Base-by-base conservation (phyloP, 2,329 filamentous ascomycete genomes). In the Neocatenulostroma microsporum region DNA sequence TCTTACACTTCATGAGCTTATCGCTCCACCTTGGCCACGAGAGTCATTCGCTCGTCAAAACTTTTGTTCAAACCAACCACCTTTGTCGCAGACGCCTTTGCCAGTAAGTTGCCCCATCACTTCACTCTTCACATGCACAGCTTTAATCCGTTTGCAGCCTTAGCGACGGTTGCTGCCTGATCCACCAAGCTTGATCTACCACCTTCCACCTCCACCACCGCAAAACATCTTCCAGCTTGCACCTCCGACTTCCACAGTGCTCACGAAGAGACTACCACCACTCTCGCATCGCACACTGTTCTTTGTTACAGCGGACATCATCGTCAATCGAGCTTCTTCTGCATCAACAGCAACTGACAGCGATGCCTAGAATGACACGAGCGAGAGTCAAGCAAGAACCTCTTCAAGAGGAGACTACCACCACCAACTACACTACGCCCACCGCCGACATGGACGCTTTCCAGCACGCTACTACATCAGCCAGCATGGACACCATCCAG, bases 21-120 rank as follows among this genome's bases (percentile, higher is more conserved):
- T 41, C 43, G 20, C 34, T 51, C 12, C 48, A 53, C 29, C 40
- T 47, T 21, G 52, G 49, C n/a, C 49, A 54, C 31, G 40, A 47
- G 23, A 43, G 46, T 30, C 50, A 53, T 32, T 47, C 49, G 12
- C 21, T 47, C 21, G 46, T 54, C 23, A 45, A 44, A 32, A 36
- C 42, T 7, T 55, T 53, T 32, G 36, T 52, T 25, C 41, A 21
- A n/a, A 33, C 35, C 30, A 39, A 44, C 25, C 38, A 38, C 29
- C 40, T 26, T 24, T n/a, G 38, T 4, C 44, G 36, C 12, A 37
- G 38, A 13, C 23, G n/a, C 12, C 27, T 37, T 18, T 14, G 21
- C 12, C n/a, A 35, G 32, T 39, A 21, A 15, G 27, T 14, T 14
- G 5, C 12, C 25, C 23, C 34, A n/a, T 42, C 35, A 37, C 31